Percentiles rank a stretch among this genome's conserved stretches.
These are phyloP conservation scores for Aspergillus baeticus DNA, from an alignment of 495 filamentous ascomycete genomes.

Conservation along the genomic window DNA sequence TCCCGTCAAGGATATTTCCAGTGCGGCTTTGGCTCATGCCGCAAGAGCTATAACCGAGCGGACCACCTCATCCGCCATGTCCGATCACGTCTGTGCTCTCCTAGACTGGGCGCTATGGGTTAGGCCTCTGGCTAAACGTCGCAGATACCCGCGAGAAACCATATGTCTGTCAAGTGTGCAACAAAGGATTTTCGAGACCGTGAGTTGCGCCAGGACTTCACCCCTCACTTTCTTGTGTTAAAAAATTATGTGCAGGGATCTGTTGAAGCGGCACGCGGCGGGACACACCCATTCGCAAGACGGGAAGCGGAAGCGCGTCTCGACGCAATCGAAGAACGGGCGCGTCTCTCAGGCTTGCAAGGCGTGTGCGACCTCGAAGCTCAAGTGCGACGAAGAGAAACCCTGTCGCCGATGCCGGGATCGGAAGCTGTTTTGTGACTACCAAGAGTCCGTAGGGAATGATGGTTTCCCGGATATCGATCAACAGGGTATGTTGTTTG, in stretches of 20 bases:
- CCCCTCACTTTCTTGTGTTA: background rate
- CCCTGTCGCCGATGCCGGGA: slow-evolving; percentile 48
- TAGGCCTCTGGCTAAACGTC: background rate
- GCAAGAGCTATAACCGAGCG: slow-evolving; percentile 52
- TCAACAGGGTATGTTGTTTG: slow-evolving; percentile 23
- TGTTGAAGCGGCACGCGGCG: slow-evolving; percentile 54
- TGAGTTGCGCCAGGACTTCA: slow-evolving; percentile 13
- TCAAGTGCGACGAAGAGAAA: slow-evolving; percentile 55
- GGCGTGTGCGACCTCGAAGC: slow-evolving; percentile 49
- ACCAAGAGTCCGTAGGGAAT: slow-evolving; percentile 30
- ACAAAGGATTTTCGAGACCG: slow-evolving; percentile 54
- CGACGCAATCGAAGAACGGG: slow-evolving; percentile 41
- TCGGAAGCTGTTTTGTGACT: slow-evolving; percentile 45
- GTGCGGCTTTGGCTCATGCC: slow-evolving; percentile 54
- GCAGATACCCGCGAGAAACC: slow-evolving; percentile 54
- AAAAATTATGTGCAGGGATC: slow-evolving; percentile 32
- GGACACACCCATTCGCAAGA: slow-evolving; percentile 47
- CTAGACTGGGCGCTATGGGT: background rate
- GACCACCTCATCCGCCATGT: slow-evolving; percentile 59
- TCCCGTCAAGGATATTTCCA: slow-evolving; percentile 41
- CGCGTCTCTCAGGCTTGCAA: slow-evolving; percentile 57
- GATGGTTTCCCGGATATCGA: slow-evolving; percentile 22
- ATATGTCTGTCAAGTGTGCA: slow-evolving; percentile 47
- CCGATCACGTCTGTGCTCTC: slow-evolving; percentile 39
- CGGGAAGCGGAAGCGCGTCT: slow-evolving; percentile 43